phyloP scores from a whole-genome alignment of 345 rosid genomes.

The Nasturtium officinale region DNA sequence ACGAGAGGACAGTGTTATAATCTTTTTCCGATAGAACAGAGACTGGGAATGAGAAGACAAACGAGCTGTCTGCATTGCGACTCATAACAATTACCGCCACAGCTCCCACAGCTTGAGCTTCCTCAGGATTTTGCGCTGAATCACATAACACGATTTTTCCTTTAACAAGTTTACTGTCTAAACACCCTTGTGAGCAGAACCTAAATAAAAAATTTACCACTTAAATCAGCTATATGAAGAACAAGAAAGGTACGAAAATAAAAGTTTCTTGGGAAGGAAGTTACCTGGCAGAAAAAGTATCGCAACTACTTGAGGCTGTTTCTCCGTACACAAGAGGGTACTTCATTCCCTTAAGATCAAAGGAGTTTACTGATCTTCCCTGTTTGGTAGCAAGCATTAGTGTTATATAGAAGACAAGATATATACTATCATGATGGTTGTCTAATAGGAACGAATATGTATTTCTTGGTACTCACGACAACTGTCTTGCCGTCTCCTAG shows the following conservation, averaged over 20 bases:
- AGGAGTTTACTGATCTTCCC: constrained; percentile 51
- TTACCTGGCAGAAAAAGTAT: constrained; percentile 31
- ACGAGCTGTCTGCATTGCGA: background rate
- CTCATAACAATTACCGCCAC: constrained; percentile 22
- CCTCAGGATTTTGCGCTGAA: background rate
- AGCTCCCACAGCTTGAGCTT: constrained; percentile 42
- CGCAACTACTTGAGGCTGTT: constrained; percentile 24
- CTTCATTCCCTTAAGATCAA: constrained; percentile 38
- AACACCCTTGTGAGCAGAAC: constrained; percentile 31
- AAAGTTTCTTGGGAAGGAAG: constrained; percentile 4
- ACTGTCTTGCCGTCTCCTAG: constrained; percentile 51
- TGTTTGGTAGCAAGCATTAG: constrained; percentile 20
- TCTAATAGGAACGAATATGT: background rate
- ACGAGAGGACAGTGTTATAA: constrained; percentile 30
- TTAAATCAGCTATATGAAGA: background rate
- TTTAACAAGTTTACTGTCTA: constrained; percentile 41
- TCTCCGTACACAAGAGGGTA: constrained; percentile 44
- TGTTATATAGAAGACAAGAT: background rate
- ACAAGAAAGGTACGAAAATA: background rate
- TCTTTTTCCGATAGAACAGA: background rate
- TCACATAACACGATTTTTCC: constrained; percentile 54
- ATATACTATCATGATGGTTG: background rate
- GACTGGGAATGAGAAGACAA: constrained; percentile 40
- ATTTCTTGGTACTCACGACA: constrained; percentile 45
- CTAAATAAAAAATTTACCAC: constrained; percentile 27